Evolutionary conservation across 2,329 filamentous ascomycete species (phyloP), one percentile per base, ranked within the genome.

Genomic region (Didymella lethalis): DNA sequence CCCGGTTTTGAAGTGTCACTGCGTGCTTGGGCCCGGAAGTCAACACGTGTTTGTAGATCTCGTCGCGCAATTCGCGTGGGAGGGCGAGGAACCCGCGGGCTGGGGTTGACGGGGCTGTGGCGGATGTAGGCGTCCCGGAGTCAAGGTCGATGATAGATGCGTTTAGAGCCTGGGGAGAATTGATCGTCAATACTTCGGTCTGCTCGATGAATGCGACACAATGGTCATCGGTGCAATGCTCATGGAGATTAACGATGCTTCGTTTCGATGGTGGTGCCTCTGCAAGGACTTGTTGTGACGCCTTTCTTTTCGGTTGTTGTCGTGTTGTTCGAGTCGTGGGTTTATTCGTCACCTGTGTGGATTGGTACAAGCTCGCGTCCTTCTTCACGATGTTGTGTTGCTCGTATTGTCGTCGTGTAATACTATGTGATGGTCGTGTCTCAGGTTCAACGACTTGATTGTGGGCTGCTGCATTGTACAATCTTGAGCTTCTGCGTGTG

Each of bases 31-130:
- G 52, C 16, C n/a, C 44, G 6, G 25, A 31, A 8, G 44, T 20
- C 4, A 68, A 26, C 14, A 67, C 31, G 41, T 63, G 55, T 41
- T 52, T 56, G 61, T 67, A 64, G 36, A 68, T 66, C 31, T 64
- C 59, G 49, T 67, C 63, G 12, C 63, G 50, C 0, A 68, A 46
- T 51, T 68, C 64, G 28, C 61, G 54, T 4, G 66, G 66, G 3
- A 67, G 59, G 1, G 55, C 48, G 31, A 67, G 60, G 43, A 67
- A 64, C 3, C 26, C 44, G 78, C 0, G 28, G 4, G 25, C 6
- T 44, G 5, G 5, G 14, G 23, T 7, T 6, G 23, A 28, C 2
- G 23, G 7, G 18, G 18, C 3, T 6, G 16, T 5, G 10, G 6
- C 14, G 36, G 36, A 38, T 5, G 16, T 6, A 18, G 16, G 7